These are phyloP conservation scores for Mycena sanguinolenta DNA, from an alignment of 768 basidiomycete genomes.

Conservation along the genomic window DNA sequence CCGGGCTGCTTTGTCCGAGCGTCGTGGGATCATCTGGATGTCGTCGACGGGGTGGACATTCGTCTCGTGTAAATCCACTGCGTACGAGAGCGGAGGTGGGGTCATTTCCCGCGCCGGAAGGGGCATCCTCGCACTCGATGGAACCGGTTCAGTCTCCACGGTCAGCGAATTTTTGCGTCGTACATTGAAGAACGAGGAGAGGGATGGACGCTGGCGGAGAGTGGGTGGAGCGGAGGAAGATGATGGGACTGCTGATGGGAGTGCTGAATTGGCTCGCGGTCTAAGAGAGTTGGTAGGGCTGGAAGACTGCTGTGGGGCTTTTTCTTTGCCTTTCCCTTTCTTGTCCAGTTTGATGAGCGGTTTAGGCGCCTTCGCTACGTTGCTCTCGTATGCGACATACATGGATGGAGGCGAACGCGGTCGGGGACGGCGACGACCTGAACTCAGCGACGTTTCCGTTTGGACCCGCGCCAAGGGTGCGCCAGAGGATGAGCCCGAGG, in stretches of 20 bases:
- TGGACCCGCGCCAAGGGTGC: slow-evolving; percentile 5
- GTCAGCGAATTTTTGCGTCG: slow-evolving; percentile 6
- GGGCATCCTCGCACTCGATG: background rate
- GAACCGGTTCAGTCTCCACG: background rate
- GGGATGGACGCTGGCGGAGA: slow-evolving; percentile 7
- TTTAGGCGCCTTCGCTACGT: slow-evolving; percentile 19
- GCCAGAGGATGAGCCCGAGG: slow-evolving; percentile 7
- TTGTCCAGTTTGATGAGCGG: slow-evolving; percentile 35
- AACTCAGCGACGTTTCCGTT: too few relatives aligned
- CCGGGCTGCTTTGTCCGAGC: slow-evolving; percentile 19
- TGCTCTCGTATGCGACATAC: slow-evolving; percentile 32
- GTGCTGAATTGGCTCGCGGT: background rate
- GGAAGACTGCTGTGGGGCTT: background rate
- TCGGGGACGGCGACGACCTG: slow-evolving; percentile 10
- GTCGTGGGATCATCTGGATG: background rate
- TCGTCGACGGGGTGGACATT: slow-evolving; percentile 30
- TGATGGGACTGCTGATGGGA: background rate
- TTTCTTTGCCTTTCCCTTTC: slow-evolving; percentile 25
- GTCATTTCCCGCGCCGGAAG: background rate
- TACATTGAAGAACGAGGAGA: slow-evolving; percentile 16
- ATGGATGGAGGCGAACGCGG: slow-evolving; percentile 34
- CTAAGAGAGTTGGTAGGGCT: slow-evolving; percentile 5
- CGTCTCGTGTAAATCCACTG: slow-evolving; percentile 18
- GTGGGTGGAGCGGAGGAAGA: background rate
- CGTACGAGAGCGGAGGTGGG: background rate